These are phyloP conservation scores for Solanum rostratum DNA, from an alignment of 257 asterid genomes.

Conservation along the genomic window DNA sequence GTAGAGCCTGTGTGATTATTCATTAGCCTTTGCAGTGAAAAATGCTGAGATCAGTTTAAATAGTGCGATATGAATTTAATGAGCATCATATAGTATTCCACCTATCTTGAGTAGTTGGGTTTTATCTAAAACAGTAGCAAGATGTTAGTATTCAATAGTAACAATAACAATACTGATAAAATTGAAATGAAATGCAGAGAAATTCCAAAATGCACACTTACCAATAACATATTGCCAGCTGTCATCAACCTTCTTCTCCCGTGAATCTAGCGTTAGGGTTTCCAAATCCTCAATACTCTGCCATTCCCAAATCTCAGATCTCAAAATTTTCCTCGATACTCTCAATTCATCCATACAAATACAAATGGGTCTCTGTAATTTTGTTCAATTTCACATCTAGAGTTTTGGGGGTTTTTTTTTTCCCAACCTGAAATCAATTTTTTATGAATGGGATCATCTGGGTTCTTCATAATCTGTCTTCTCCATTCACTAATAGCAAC, in stretches of 20 bases:
- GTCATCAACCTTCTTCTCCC: slow-evolving; percentile 10
- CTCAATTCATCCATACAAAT: slow-evolving; percentile 10
- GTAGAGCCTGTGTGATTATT: not conserved
- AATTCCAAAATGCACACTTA: slow-evolving; percentile 8
- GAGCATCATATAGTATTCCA: too few relatives aligned
- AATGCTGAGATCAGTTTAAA: not conserved
- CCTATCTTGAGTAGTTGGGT: not conserved
- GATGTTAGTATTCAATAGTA: not conserved
- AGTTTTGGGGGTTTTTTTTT: not conserved
- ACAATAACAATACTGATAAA: not conserved
- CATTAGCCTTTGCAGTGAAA: not conserved
- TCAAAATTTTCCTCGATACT: slow-evolving; percentile 9
- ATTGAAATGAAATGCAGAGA: not conserved
- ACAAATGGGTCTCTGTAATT: not conserved
- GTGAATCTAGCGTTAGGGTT: slow-evolving; percentile 26
- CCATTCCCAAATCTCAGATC: not conserved
- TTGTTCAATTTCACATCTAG: slow-evolving; percentile 4
- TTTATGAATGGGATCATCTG: slow-evolving; percentile 30
- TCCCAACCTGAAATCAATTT: not conserved
- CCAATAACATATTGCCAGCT: slow-evolving; percentile 25
- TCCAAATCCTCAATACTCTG: not conserved
- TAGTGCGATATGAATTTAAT: not conserved
- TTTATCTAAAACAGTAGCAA: not conserved
- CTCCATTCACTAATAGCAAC: slow-evolving; percentile 40
- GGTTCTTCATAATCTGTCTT: slow-evolving; percentile 38